Evolutionary conservation across 2,329 filamentous ascomycete species (phyloP).

Genomic region (Diplodia intermedia): DNA sequence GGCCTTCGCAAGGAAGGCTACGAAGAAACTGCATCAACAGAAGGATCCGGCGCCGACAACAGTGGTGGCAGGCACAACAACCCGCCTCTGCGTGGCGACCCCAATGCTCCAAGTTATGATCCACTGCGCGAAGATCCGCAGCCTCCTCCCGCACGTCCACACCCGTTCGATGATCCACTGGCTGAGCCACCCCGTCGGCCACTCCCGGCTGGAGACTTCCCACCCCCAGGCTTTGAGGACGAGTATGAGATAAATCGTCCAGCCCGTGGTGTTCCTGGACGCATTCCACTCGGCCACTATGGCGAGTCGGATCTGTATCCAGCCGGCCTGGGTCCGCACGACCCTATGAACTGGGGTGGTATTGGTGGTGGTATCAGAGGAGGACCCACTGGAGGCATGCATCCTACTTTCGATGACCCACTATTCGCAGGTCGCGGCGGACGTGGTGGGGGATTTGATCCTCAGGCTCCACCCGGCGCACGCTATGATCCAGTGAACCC

Average conservation of each 20-base stretch:
- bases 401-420: slow-evolving; percentile 92
- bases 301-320: slow-evolving; percentile 90
- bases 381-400: slow-evolving; percentile 82
- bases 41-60: slow-evolving; percentile 40
- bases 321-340: slow-evolving; percentile 81
- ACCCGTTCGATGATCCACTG: slow-evolving; percentile 74
- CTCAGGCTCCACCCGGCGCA: slow-evolving; percentile 83
- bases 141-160: slow-evolving; percentile 67
- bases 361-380: slow-evolving; percentile 63
- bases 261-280: slow-evolving; percentile 61
- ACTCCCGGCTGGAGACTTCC: slow-evolving; percentile 74
- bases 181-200: slow-evolving; percentile 65
- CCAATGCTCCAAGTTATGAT: slow-evolving; percentile 50
- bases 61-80: slow-evolving; percentile 52
- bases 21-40: slow-evolving; percentile 59
- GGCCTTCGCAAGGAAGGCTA: slow-evolving; percentile 80
- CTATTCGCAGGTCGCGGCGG: slow-evolving; percentile 71
- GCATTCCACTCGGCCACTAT: slow-evolving; percentile 68
- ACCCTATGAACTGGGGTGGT: slow-evolving; percentile 75
- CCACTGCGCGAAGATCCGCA: slow-evolving; percentile 56
- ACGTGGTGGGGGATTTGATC: slow-evolving; percentile 63
- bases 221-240: slow-evolving; percentile 91
- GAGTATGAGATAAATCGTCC: slow-evolving; percentile 83
- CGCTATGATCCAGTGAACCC: slow-evolving; percentile 82
- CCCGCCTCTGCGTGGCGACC: slow-evolving; percentile 44